phyloP scores from a whole-genome alignment of 371 early-diverging fungal genomes.

The Fennellomyces sp. region DNA sequence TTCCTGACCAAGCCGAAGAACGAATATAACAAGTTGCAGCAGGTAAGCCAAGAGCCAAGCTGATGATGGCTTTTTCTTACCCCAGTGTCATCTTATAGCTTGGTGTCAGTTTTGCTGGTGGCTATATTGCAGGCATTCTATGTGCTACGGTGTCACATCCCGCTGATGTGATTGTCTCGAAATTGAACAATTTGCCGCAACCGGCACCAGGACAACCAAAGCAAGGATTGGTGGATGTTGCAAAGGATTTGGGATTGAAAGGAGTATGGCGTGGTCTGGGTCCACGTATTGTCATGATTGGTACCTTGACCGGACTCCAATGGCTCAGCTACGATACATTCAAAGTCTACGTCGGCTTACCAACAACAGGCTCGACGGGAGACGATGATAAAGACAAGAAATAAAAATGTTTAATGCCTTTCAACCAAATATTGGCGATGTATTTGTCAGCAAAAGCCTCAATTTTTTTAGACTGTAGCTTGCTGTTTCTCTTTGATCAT shows the following conservation, averaged over 20 bases:
- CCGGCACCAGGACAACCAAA: conserved; percentile 39
- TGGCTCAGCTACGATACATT: conserved; percentile 55
- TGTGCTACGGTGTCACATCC: conserved; percentile 95
- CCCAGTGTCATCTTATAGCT: conserved; percentile 27
- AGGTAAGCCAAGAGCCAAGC: conserved; percentile 35
- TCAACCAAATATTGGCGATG: background rate
- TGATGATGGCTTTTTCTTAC: conserved; percentile 33
- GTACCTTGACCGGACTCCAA: conserved; percentile 71
- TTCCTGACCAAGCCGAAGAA: conserved; percentile 70
- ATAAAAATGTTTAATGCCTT: background rate
- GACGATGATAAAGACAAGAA: background rate
- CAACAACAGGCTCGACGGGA: conserved; percentile 21
- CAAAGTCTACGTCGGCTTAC: conserved; percentile 26
- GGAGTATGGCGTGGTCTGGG: conserved; percentile 71
- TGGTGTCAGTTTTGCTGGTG: conserved; percentile 83
- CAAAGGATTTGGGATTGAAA: conserved; percentile 59
- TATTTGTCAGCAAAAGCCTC: background rate
- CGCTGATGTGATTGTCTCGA: conserved; percentile 92
- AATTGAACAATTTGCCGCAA: conserved; percentile 70
- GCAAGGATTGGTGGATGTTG: conserved; percentile 48
- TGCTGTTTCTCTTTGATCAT: background rate
- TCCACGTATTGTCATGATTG: conserved; percentile 78
- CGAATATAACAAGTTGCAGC: conserved; percentile 74
- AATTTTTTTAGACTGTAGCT: background rate
- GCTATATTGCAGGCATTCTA: conserved; percentile 89